Base-by-base conservation (phyloP, 306 rosid genomes). In the Malus sieversii region DNA sequence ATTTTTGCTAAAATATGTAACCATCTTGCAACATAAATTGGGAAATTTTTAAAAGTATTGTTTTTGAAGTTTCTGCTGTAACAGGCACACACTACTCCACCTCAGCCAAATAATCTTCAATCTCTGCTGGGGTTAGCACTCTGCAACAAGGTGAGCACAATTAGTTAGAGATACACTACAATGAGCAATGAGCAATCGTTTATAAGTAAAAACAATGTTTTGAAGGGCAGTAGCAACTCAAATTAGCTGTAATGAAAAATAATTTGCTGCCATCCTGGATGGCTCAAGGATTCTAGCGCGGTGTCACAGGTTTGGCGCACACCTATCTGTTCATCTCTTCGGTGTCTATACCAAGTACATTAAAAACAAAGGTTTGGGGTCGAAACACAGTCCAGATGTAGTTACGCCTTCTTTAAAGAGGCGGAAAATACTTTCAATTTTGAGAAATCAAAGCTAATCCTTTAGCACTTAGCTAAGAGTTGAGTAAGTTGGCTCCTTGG, bases 71-170 rank as follows among this genome's bases (percentile, higher is more conserved):
- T 42, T 74, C 25, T 1, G 42, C 45, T 13, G 74, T 14, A 66
- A 38, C 42, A 48, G n/a, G 71, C 78, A 83, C 30, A 69, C 25
- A 69, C 78, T 88, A 92, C 75, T 96, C 99, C 74, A 96, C 98
- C 90, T 96, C 99, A 59, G 87, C 98, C 82, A 96, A 86, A 73
- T 96, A 96, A 83, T 96, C 99, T 46, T 96, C 98, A 62, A 96
- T 90, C 82, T 92, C 97, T 11, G 97, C 97, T 64, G 99, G 97
- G 18, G 98, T 87, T 81, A 96, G 82, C 68, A 96, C 98, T 85
- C 99, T 96, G 93, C 90, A 83, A 77, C 82, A 60, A 58, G 66
- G 44, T 46, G 23, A 68, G 62, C 81, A 71, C 12, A 29, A 25
- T 2, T 22, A 68, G 20, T 10, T 51, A 23, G 18, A 25, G 30